Conservation (phyloP, 495 filamentous ascomycete genomes). For the Penicillium manginii region DNA sequence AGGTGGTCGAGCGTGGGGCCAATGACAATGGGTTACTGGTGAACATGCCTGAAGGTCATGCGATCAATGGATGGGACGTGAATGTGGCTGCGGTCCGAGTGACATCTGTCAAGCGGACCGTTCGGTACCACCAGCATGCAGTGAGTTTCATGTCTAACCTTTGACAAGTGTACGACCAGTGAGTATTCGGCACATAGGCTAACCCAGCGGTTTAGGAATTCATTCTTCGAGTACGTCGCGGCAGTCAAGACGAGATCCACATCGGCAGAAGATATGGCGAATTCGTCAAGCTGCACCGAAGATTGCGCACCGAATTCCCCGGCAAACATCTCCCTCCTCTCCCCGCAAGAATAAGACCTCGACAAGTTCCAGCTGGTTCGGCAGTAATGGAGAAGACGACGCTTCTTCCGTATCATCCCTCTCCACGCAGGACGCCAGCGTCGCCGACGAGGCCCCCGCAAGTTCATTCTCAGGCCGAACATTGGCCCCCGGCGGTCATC, state of each 20-base stretch:
- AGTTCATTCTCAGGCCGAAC: constrained; percentile 28
- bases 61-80: constrained; percentile 93
- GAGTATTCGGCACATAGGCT: too few relatives aligned
- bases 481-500: constrained; percentile 28
- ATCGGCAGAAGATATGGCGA: constrained; percentile 88
- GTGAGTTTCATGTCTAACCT: constrained; percentile 52
- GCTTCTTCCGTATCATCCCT: constrained; percentile 77
- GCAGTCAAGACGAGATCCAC: constrained; percentile 70
- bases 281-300: constrained; percentile 78
- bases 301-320: constrained; percentile 81
- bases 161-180: background rate
- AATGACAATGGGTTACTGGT: constrained; percentile 85
- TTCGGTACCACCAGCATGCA: constrained; percentile 90
- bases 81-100: constrained; percentile 92
- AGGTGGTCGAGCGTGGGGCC: constrained; percentile 90
- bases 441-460: constrained; percentile 40
- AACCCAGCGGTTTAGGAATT: constrained; percentile 68
- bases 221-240: constrained; percentile 77
- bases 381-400: constrained; percentile 61
- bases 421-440: constrained; percentile 60
- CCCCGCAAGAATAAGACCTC: constrained; percentile 88
- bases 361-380: constrained; percentile 58
- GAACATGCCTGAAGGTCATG: constrained; percentile 86
- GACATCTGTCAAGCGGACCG: constrained; percentile 78
- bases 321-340: constrained; percentile 87